These are phyloP conservation scores for Cyclospora cayetanensis DNA, from an alignment of 169 alveolate genomes.

Conservation along the genomic window DNA sequence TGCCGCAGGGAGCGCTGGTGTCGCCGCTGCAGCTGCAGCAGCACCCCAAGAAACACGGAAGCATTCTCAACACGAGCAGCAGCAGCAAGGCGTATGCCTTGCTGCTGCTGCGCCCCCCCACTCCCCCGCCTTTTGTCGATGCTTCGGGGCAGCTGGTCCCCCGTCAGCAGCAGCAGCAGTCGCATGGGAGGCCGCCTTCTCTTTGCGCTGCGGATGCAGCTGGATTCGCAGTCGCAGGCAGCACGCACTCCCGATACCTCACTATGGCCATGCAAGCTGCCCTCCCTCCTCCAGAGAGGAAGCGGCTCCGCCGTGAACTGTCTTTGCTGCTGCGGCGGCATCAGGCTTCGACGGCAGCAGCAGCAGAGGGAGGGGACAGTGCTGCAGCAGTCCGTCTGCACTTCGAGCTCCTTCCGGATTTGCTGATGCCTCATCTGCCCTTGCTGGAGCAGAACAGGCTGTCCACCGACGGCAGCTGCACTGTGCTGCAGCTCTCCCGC, in stretches of 20 bases:
- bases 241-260: neutral
- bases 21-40: neutral
- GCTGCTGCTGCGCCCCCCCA: neutral
- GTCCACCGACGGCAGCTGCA: constrained; percentile 3
- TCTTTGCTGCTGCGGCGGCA: neutral
- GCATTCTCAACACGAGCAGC: neutral
- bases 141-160: constrained; percentile 9
- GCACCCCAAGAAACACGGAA: neutral
- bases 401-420: constrained; percentile 66
- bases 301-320: neutral
- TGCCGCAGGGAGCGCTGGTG: neutral
- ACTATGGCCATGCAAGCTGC: constrained; percentile 17
- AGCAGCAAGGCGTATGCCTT: neutral
- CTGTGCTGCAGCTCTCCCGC: constrained; percentile 44
- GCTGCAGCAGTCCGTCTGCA: constrained; percentile 39
- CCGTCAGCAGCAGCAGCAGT: constrained; percentile 33
- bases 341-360: constrained; percentile 7
- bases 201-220: neutral
- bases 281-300: constrained; percentile 46
- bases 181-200: neutral
- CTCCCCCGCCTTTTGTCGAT: neutral
- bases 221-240: neutral
- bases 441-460: neutral
- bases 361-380: neutral
- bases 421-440: constrained; percentile 50